These are phyloP conservation scores for Geranium brycei DNA, from an alignment of 345 rosid species.

Conservation along the genomic window DNA sequence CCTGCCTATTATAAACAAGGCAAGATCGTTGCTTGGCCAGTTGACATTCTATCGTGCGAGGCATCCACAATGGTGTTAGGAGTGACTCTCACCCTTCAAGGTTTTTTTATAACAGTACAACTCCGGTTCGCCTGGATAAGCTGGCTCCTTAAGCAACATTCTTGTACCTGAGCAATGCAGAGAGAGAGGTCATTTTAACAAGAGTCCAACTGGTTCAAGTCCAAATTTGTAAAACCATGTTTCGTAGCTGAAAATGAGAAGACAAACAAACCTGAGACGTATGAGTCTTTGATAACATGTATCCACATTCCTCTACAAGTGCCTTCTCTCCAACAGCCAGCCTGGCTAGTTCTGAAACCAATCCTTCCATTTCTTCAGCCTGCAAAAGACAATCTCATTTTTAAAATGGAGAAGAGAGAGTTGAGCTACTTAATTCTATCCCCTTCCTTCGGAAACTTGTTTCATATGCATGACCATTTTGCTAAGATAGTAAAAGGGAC, in stretches of 20 bases:
- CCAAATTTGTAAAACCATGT: neutral
- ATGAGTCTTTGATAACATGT: constrained; percentile 30
- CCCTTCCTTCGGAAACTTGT: neutral
- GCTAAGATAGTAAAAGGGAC: neutral
- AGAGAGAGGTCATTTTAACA: neutral
- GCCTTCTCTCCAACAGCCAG: constrained; percentile 48
- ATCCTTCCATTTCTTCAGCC: constrained; percentile 54
- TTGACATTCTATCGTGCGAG: too few species aligned
- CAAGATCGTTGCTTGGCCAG: too few species aligned
- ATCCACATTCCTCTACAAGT: constrained; percentile 54
- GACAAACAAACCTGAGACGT: constrained; percentile 43
- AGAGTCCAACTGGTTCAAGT: neutral
- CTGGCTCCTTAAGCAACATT: constrained; percentile 53
- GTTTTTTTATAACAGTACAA: too few species aligned
- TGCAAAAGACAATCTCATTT: constrained; percentile 17
- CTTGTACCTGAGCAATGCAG: constrained; percentile 42
- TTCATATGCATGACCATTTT: neutral
- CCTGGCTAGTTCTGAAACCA: constrained; percentile 61
- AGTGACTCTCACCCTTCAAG: too few species aligned
- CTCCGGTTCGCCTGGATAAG: constrained; percentile 39
- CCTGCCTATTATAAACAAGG: too few species aligned
- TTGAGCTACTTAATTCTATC: neutral
- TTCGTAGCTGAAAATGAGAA: constrained; percentile 3
- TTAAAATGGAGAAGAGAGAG: neutral
- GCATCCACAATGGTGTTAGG: too few species aligned